Evolutionary conservation across 192 early-diverging fungal genomes (phyloP), one percentile per base, ranked within the genome.

Genomic region (Backusella macrospora): DNA sequence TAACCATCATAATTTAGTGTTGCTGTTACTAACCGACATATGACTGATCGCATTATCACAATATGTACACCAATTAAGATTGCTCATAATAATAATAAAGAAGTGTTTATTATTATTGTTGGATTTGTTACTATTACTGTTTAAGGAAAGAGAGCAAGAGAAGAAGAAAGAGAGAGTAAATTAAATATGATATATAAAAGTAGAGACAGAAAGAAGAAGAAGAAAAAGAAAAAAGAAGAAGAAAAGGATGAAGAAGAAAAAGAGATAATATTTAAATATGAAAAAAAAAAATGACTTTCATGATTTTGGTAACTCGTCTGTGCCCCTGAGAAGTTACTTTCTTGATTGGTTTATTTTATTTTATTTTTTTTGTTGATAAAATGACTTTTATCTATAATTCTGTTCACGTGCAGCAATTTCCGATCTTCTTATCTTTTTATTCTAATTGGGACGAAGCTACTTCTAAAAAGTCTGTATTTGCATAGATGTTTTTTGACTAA

Each of bases 21-120:
- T 55, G 4, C 18, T 14, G 40, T 16, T 38, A 46, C 75, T 71
- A 72, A 81, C 79, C 26, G 79, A 81, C 47, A 77, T 77, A 26
- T 76, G 59, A 62, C 65, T 77, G 48, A 81, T 73, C 15, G 79
- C 75, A 44, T 74, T 81, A 65, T 81, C 79, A 68, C 79, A 81
- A 38, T 66, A 74, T 15, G 79, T 81, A 52, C 79, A 81, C 79
- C 79, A 81, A 66, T 81, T 79, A 39, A 71, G 72, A 69, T 81
- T 69, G 67, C 67, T 69, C 78, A 80, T 80, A 5, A 34, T 63
- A 18, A 29, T 5, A 52, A 12, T 45, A 21, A 65, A 45, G 0
- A 37, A 23, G 26, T 43, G 40, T 46, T 29, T 12, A 23, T 62
- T 29, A n/a, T 6, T 49, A 49, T 21, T 52, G 16, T 52, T 7